Conservation (phyloP, 192 early-diverging fungal species). For the Backusella luteola region DNA sequence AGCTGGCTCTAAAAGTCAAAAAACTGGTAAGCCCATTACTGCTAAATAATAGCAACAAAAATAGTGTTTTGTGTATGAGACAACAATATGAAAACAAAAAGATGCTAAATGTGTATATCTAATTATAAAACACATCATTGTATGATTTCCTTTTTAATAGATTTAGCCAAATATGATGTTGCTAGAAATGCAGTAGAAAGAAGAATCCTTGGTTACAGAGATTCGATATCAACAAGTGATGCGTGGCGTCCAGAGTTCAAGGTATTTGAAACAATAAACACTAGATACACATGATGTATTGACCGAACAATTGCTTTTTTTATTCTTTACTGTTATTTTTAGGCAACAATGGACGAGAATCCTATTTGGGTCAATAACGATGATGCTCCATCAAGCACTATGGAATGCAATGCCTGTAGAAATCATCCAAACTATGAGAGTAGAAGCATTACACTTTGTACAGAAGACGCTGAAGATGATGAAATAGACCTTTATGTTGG, state of each 20-base stretch:
- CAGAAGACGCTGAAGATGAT: neutral
- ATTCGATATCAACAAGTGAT: slow-evolving; percentile 21
- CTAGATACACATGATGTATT: neutral
- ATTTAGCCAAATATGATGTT: neutral
- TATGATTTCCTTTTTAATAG: neutral
- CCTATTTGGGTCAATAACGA: neutral
- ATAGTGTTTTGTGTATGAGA: neutral
- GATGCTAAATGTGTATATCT: neutral
- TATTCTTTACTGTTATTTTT: neutral
- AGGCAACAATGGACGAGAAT: slow-evolving; percentile 7
- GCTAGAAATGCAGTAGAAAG: neutral
- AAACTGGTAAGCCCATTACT: neutral
- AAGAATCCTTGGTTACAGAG: slow-evolving; percentile 8
- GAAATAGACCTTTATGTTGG: neutral
- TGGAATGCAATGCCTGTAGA: neutral
- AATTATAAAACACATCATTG: neutral
- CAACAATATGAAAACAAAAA: neutral
- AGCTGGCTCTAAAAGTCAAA: neutral
- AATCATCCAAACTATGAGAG: neutral
- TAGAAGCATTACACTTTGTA: neutral
- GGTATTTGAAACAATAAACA: slow-evolving; percentile 8
- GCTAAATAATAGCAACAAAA: neutral
- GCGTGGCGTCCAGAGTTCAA: slow-evolving; percentile 6
- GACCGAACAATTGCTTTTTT: neutral
- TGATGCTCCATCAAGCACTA: neutral